phyloP scores from a whole-genome alignment of 2,329 filamentous ascomycete genomes.

The Monosporascus sp. region DNA sequence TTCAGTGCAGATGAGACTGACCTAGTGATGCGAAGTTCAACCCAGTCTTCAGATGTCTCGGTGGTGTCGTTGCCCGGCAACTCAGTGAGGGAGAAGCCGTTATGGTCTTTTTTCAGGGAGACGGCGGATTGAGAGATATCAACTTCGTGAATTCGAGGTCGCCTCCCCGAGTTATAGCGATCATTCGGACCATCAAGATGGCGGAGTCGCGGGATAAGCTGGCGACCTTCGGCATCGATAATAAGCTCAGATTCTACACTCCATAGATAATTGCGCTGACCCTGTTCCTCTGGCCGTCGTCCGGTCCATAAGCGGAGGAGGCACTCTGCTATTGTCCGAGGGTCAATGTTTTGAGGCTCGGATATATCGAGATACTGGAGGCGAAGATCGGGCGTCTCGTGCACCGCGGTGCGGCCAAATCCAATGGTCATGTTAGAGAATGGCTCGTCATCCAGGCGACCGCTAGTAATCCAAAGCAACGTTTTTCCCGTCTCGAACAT shows the following conservation, averaged over 20 bases:
- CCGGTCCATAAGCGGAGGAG: slow-evolving; percentile 9
- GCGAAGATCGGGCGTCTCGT: slow-evolving; percentile 12
- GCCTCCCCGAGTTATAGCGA: neutral
- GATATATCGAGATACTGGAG: slow-evolving; percentile 19
- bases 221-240: neutral
- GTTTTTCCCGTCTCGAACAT: slow-evolving; percentile 10
- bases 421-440: slow-evolving; percentile 19
- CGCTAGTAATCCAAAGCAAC: slow-evolving; percentile 22
- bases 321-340: slow-evolving; percentile 9
- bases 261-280: too few relatives aligned
- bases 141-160: neutral
- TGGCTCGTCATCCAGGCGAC: slow-evolving; percentile 10
- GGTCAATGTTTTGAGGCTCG: neutral
- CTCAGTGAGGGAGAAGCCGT: too few relatives aligned
- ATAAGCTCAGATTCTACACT: slow-evolving; percentile 1
- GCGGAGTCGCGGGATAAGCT: neutral
- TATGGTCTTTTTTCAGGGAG: neutral
- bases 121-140: neutral
- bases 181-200: neutral
- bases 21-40: too few relatives aligned
- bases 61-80: too few relatives aligned
- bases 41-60: too few relatives aligned
- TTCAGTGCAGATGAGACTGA: too few relatives aligned
- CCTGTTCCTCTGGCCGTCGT: too few relatives aligned
- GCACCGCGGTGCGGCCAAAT: slow-evolving; percentile 11